These are phyloP conservation scores for Starmera caribaea DNA, from an alignment of 805 yeast genomes.

Conservation along the genomic window DNA sequence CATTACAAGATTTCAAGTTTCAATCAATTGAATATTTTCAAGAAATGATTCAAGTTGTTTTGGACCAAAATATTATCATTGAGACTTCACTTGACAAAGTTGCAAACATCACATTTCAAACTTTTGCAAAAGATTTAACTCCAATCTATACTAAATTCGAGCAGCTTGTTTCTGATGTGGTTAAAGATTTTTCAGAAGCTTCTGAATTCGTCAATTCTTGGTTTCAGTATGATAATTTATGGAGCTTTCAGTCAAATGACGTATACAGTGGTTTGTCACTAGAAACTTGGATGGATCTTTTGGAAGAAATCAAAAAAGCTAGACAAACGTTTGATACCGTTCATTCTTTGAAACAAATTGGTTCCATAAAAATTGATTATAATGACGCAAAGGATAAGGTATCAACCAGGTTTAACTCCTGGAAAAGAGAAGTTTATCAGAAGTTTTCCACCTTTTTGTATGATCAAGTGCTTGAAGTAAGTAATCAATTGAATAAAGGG, in stretches of 20 bases:
- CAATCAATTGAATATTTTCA: conserved; percentile 19
- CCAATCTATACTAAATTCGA: conserved; percentile 10
- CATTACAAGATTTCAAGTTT: conserved; percentile 27
- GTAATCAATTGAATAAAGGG: conserved; percentile 21
- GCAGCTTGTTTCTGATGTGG: conserved; percentile 21
- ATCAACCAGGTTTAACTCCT: conserved; percentile 43
- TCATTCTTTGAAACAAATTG: conserved; percentile 29
- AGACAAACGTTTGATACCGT: conserved; percentile 42
- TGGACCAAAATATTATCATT: conserved; percentile 17
- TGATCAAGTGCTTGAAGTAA: conserved; percentile 20
- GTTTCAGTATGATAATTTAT: conserved; percentile 45
- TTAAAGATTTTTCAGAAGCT: conserved; percentile 21
- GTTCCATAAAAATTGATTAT: conserved; percentile 34
- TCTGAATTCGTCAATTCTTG: conserved; percentile 36
- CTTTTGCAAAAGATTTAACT: conserved; percentile 3
- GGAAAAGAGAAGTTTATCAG: conserved; percentile 39
- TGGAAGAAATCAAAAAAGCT: conserved; percentile 33
- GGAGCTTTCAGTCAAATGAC: conserved; percentile 42
- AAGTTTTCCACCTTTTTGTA: conserved; percentile 31
- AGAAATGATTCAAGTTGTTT: conserved; percentile 11
- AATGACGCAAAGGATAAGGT: conserved; percentile 45
- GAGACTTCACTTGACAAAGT: conserved; percentile 15
- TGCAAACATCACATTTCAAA: background rate
- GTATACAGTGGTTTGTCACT: conserved; percentile 28
- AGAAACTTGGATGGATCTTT: conserved; percentile 36